These are phyloP conservation scores for Guyanaporus albipodus DNA, from an alignment of 768 basidiomycete species.

Conservation along the genomic window DNA sequence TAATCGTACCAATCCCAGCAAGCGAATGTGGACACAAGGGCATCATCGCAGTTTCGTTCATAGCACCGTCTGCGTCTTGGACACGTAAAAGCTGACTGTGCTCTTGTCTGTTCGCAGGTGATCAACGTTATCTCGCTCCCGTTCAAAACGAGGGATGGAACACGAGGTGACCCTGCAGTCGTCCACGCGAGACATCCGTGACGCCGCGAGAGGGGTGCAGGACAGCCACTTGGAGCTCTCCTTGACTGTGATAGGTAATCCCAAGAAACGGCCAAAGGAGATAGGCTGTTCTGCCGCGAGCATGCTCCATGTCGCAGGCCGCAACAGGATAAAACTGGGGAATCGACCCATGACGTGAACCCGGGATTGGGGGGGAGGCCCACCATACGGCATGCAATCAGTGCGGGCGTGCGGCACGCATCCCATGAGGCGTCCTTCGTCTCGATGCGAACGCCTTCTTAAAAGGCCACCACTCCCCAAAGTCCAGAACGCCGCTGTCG, in stretches of 20 bases:
- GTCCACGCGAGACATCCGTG: constrained; percentile 24
- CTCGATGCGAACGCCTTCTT: constrained; percentile 18
- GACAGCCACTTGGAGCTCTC: constrained; percentile 5
- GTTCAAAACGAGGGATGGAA: constrained; percentile 9
- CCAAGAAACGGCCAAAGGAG: constrained; percentile 1
- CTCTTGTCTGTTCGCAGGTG: neutral
- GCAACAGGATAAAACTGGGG: constrained; percentile 18
- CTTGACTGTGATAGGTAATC: neutral
- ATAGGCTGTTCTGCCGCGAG: constrained; percentile 6
- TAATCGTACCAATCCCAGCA: neutral
- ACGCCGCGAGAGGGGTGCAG: constrained; percentile 17
- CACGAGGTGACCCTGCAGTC: constrained; percentile 25
- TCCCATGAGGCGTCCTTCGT: constrained; percentile 28
- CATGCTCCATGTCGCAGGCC: neutral
- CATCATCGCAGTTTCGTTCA: neutral
- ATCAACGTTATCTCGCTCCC: constrained; percentile 6
- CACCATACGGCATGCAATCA: constrained; percentile 17
- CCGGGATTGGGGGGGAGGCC: constrained; percentile 3
- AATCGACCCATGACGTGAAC: neutral
- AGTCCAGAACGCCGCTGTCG: constrained; percentile 20
- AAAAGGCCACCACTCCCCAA: constrained; percentile 15
- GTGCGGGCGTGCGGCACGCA: constrained; percentile 27
- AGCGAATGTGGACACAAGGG: neutral
- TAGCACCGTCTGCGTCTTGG: constrained; percentile 1
- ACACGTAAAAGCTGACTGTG: constrained; percentile 19